These are phyloP conservation scores for Arthrobotrys musiformis DNA, from an alignment of 2,329 filamentous ascomycete species.

Conservation along the genomic window DNA sequence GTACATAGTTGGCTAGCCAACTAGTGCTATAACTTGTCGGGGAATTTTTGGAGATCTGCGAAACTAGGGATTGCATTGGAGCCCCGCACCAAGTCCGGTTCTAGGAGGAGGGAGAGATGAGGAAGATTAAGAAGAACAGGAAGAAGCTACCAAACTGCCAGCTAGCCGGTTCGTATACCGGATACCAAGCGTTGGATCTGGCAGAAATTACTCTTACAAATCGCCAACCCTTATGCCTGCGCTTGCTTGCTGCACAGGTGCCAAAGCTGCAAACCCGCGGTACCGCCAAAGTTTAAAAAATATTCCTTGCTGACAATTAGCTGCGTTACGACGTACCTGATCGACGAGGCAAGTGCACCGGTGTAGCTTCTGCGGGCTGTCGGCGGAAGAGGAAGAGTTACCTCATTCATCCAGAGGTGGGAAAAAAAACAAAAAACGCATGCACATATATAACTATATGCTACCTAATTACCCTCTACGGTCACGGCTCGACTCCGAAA, in stretches of 20 bases:
- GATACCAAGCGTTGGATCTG: background rate
- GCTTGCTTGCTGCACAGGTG: too few species aligned
- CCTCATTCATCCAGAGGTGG: conserved; percentile 7
- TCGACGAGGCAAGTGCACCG: too few species aligned
- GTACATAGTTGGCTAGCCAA: too few species aligned
- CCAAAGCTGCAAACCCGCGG: background rate
- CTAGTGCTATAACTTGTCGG: too few species aligned
- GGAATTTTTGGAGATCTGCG: conserved; percentile 11
- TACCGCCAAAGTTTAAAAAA: too few species aligned
- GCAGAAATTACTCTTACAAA: background rate
- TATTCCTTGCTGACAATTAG: conserved; percentile 4
- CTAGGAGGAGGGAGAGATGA: background rate
- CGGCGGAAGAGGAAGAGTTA: conserved; percentile 19
- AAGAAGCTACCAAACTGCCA: background rate
- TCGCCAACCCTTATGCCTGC: conserved; percentile 6
- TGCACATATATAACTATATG: too few species aligned
- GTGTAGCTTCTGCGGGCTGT: background rate
- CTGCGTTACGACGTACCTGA: background rate
- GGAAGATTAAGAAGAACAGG: too few species aligned
- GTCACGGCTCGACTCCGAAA: conserved; percentile 9
- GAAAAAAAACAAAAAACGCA: too few species aligned
- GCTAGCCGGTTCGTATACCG: background rate
- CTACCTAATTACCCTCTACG: too few species aligned
- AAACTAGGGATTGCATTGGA: conserved; percentile 1
- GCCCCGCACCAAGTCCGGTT: background rate